A percentile compares a stretch with the other conserved stretches of the same genome.
Conservation (phyloP, 192 early-diverging fungal species). For the Irineochytrium annulatum region DNA sequence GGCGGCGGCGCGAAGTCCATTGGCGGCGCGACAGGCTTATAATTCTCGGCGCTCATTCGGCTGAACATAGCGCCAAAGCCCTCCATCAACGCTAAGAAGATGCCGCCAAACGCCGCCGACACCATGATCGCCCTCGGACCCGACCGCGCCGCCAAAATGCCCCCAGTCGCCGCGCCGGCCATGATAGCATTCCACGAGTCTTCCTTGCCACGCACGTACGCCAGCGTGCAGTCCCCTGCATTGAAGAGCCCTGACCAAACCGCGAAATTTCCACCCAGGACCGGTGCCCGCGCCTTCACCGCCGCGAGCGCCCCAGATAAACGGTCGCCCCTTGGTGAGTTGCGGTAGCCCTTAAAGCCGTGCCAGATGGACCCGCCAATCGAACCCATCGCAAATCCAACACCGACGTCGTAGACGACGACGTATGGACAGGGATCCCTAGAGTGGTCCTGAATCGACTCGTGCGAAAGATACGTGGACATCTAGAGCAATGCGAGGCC, state of each 20-base stretch:
- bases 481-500: too few species aligned
- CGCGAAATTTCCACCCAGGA: constrained; percentile 97
- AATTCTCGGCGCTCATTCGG: constrained; percentile 37
- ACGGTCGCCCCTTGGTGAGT: constrained; percentile 90
- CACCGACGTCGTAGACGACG: constrained; percentile 53
- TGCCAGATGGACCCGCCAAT: constrained; percentile 96
- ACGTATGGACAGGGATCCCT: constrained; percentile 54
- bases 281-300: constrained; percentile 90
- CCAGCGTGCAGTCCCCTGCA: constrained; percentile 93
- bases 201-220: constrained; percentile 93
- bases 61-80: constrained; percentile 82
- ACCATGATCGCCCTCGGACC: constrained; percentile 73
- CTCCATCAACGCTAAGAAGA: constrained; percentile 92
- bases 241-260: constrained; percentile 99
- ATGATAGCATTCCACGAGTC: constrained; percentile 98
- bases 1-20: too few species aligned
- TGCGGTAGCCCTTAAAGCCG: constrained; percentile 96
- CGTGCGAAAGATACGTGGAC: too few species aligned
- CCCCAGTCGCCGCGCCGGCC: constrained; percentile 92
- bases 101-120: constrained; percentile 88
- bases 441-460: constrained; percentile 39
- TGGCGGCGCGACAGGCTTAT: constrained; percentile 20
- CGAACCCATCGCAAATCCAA: constrained; percentile 90
- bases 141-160: constrained; percentile 85
- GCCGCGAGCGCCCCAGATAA: constrained; percentile 79